These are phyloP conservation scores for Vicia sativa DNA, from an alignment of 306 rosid genomes.

Conservation along the genomic window DNA sequence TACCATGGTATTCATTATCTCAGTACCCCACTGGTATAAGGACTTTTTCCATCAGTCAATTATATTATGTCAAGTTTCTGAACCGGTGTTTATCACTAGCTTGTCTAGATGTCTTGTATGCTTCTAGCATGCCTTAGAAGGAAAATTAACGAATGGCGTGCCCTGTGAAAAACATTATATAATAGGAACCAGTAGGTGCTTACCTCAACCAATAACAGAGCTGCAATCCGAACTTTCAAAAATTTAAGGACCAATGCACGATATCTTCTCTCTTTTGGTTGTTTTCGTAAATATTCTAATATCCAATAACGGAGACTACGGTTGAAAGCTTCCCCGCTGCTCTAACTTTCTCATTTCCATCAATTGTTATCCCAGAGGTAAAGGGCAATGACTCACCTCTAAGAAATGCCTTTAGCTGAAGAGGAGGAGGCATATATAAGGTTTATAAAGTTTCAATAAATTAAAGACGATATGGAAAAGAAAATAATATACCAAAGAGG, in stretches of 20 bases:
- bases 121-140: background rate
- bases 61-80: too few species aligned
- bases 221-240: conserved; percentile 84
- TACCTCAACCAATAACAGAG: conserved; percentile 85
- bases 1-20: too few species aligned
- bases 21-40: too few species aligned
- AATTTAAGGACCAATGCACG: conserved; percentile 82
- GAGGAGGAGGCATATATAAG: too few species aligned
- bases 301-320: conserved; percentile 90
- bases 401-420: conserved; percentile 79
- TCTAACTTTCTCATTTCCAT: conserved; percentile 60
- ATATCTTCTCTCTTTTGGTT: conserved; percentile 65
- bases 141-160: background rate
- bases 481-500: conserved; percentile 31
- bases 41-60: too few species aligned
- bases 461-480: conserved; percentile 9
- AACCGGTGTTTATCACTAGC: background rate
- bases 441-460: conserved; percentile 15
- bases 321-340: conserved; percentile 68
- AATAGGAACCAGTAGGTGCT: conserved; percentile 30
- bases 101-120: background rate
- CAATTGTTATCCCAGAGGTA: conserved; percentile 71
- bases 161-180: background rate
- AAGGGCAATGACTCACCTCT: conserved; percentile 76
- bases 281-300: conserved; percentile 83